Conservation (phyloP, 805 yeast genomes). For the Wickerhamiella spandovensis region DNA sequence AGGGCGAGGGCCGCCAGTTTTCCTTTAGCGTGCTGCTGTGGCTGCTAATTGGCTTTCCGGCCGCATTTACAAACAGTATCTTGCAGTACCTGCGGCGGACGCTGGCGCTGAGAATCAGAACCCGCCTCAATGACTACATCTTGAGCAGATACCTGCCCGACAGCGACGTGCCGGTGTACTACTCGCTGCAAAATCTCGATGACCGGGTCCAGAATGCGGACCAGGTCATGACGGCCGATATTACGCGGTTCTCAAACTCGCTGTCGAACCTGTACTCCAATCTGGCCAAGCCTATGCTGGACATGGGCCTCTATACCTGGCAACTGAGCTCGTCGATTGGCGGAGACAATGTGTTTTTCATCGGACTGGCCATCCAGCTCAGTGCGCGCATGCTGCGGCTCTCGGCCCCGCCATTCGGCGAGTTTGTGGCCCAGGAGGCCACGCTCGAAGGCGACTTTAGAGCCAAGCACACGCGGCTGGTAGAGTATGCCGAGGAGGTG, state of each 20-base stretch:
- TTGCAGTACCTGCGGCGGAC: conserved; percentile 31
- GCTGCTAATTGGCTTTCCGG: conserved; percentile 80
- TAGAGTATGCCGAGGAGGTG: conserved; percentile 70
- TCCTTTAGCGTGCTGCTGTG: conserved; percentile 52
- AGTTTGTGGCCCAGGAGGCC: conserved; percentile 60
- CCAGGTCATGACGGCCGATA: conserved; percentile 71
- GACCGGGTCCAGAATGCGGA: conserved; percentile 56
- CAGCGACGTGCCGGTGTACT: conserved; percentile 52
- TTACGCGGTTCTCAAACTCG: conserved; percentile 57
- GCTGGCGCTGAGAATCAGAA: conserved; percentile 36
- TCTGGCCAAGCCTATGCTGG: conserved; percentile 68
- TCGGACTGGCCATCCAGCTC: conserved; percentile 68
- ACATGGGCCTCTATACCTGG: conserved; percentile 65
- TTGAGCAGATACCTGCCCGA: conserved; percentile 62
- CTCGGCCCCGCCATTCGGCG: conserved; percentile 84
- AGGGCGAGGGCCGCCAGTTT: conserved; percentile 53
- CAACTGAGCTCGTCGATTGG: conserved; percentile 44
- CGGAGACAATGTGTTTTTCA: conserved; percentile 55
- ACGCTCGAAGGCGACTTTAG: conserved; percentile 75
- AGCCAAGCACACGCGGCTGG: conserved; percentile 67
- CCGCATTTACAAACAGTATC: conserved; percentile 62
- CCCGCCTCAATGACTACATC: conserved; percentile 49
- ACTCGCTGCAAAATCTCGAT: conserved; percentile 53
- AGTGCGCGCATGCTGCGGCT: conserved; percentile 62
- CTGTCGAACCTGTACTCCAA: conserved; percentile 70